Base-by-base conservation (phyloP, 208 protist genomes). In the Crithidia sp. region DNA sequence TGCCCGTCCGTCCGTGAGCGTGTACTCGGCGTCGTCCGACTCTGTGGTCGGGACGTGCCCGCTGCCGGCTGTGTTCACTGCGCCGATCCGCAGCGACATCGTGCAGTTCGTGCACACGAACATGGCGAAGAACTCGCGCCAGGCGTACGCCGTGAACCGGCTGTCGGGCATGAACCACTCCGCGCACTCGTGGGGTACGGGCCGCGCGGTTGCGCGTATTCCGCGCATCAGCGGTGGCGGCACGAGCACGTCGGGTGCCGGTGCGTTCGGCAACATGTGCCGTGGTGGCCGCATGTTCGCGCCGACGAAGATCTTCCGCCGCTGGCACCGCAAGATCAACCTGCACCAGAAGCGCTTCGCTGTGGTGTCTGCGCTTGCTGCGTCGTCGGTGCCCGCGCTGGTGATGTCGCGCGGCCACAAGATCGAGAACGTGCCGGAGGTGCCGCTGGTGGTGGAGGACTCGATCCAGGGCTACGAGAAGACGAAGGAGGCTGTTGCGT, bases 211-310 rank as follows among this genome's bases (percentile, higher is more conserved):
- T 41, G 96, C 99, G 52, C 98, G 99, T 99, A 99, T 99, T 89
- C 99, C 99, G 52, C 98, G 99, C 96, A 98, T 99, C 75, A 71
- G 79, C 71, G 99, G 99, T 68, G 93, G 97, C 75, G 99, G 99
- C 91, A 99, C 99, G 64, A 93, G 96, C 92, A 93, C 97, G 70
- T 92, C 97, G 62, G 99, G 99, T 69, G 97, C 99, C 87, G 99
- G 96, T 96, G 99, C 99, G 64, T 99, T 99, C 87, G 99, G 98
- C 72, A 99, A 99, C 97, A 99, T 99, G 98, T 99, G 98, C 94
- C 94, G 98, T 85, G 93, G 94, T 77, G 99, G 99, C 89, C 97
- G 98, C 82, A 99, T 99, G 98, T 99, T 99, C 84, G 92, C 95
- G 45, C 99, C 99, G 66, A 99, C 97, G 69, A 99, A 99, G 91